Evolutionary conservation across 2,329 filamentous ascomycete genomes (phyloP), one percentile per base, ranked within the genome.

Genomic region (Tolypocladium paradoxum): DNA sequence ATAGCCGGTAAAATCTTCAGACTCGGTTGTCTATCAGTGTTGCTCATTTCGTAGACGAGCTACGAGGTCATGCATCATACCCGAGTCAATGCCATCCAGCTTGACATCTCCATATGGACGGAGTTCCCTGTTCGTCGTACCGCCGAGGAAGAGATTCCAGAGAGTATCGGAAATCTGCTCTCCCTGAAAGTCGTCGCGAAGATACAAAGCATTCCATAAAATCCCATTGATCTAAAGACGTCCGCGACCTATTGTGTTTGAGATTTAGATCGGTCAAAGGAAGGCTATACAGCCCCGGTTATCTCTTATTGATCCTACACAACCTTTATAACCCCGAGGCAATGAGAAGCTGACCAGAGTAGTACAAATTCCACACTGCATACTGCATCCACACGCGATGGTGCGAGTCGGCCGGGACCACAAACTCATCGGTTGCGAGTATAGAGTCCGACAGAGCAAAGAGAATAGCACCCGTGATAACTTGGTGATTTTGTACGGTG

Each of bases 61-160:
- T 2, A 43, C 6, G 16, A 27, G 0, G 3, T 16, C 18, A 14
- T 7, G 38, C 38, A 24, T 5, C 22, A 27, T 43, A 58, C 58
- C 58, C 56, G 89, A 79, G 66, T 90, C 85, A 65, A 89, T 87
- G 4, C 86, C 86, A 64, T 90, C 84, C 43, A 90, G 69, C n/a
- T 79, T 73, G 12, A 81, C 79, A 22, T 70, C 66, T 49, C 83
- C 83, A 64, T 90, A 90, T 1, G 85, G 86, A 22, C 86, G 79
- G 53, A 79, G 75, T 6, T 69, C 70, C 2, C 65, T 67, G 33
- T 67, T 70, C 16, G 67, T 69, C 20, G 67, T 60, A 45, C 65
- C 62, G 11, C 65, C 62, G 3, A 85, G 84, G 64, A 88, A 89
- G 52, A 82, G 82, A 51, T 78, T 72, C 85, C 86, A 90, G 54